Evolutionary conservation across 2,329 filamentous ascomycete genomes (phyloP).

Genomic region (Clonostachys chloroleuca): DNA sequence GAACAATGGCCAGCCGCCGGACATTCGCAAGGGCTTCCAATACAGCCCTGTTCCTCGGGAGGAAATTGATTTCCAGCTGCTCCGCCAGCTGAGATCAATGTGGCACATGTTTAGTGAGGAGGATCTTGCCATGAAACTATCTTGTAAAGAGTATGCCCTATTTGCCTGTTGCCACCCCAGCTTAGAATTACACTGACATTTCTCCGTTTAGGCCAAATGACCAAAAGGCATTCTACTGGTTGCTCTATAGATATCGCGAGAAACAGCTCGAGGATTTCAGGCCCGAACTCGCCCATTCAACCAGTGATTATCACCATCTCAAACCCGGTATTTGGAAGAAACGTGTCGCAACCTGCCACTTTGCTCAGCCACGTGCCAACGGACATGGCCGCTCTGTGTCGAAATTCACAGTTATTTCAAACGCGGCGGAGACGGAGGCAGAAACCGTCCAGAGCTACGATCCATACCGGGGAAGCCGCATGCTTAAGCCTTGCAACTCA

Average conservation of each 20-base stretch:
- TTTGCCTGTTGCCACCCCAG: neutral
- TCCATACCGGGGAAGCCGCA: constrained; percentile 69
- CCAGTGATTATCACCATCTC: constrained; percentile 87
- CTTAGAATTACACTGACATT: neutral
- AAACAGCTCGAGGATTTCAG: constrained; percentile 86
- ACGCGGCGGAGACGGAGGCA: constrained; percentile 45
- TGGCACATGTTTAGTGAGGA: constrained; percentile 84
- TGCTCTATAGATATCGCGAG: constrained; percentile 77
- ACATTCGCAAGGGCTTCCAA: constrained; percentile 57
- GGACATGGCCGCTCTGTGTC: constrained; percentile 51
- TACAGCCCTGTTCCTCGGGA: constrained; percentile 53
- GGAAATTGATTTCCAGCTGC: constrained; percentile 75
- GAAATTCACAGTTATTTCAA: constrained; percentile 62
- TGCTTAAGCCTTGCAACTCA: constrained; percentile 29
- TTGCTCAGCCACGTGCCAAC: constrained; percentile 38
- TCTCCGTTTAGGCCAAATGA: constrained; percentile 64
- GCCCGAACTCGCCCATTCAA: constrained; percentile 73
- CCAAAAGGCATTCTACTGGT: constrained; percentile 88
- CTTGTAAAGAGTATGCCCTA: constrained; percentile 53
- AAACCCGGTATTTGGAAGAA: constrained; percentile 53
- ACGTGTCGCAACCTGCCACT: constrained; percentile 58
- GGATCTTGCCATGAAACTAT: constrained; percentile 65
- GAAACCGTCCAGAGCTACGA: constrained; percentile 68
- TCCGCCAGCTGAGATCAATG: constrained; percentile 82
- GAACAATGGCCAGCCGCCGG: constrained; percentile 45